Evolutionary conservation across 2,329 filamentous ascomycete species (phyloP).

Genomic region (Albophoma yamanashiensis): DNA sequence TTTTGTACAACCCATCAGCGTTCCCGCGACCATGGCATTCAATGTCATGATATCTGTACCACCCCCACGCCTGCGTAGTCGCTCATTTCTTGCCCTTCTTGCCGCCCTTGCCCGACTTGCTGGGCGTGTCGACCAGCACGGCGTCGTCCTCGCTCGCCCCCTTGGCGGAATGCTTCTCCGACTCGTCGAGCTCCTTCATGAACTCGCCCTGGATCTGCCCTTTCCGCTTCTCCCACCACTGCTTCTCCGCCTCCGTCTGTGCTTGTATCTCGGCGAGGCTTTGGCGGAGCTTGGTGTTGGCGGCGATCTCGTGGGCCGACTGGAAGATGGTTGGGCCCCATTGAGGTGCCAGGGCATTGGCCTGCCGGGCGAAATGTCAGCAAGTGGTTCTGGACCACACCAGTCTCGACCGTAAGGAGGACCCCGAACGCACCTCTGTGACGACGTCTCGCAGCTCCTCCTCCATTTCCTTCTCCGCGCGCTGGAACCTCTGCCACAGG

Average conservation of each 20-base stretch:
- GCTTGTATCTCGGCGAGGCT: constrained; percentile 65
- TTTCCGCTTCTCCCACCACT: constrained; percentile 86
- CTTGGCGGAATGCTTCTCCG: constrained; percentile 33
- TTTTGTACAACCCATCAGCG: not conserved
- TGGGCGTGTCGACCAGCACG: constrained; percentile 61
- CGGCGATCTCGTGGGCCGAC: constrained; percentile 88
- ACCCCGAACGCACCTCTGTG: constrained; percentile 54
- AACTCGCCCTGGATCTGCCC: constrained; percentile 64
- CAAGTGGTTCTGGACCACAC: not conserved
- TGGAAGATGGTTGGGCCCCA: constrained; percentile 98
- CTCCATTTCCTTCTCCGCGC: constrained; percentile 96
- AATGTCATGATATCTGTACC: not conserved
- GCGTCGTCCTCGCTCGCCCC: constrained; percentile 32
- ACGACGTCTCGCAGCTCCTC: constrained; percentile 92
- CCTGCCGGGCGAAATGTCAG: constrained; percentile 37
- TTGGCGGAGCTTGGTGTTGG: constrained; percentile 68
- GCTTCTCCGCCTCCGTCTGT: constrained; percentile 62
- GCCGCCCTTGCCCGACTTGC: constrained; percentile 20
- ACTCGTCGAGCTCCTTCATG: constrained; percentile 73
- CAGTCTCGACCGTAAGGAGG: not conserved
- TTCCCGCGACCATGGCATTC: not conserved
- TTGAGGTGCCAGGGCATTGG: constrained; percentile 76
- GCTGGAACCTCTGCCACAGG: constrained; percentile 81
- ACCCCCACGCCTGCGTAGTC: not conserved
- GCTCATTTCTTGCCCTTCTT: constrained; percentile 46